phyloP scores from a whole-genome alignment of 2,329 filamentous ascomycete genomes.

The Colletotrichum sidae region DNA sequence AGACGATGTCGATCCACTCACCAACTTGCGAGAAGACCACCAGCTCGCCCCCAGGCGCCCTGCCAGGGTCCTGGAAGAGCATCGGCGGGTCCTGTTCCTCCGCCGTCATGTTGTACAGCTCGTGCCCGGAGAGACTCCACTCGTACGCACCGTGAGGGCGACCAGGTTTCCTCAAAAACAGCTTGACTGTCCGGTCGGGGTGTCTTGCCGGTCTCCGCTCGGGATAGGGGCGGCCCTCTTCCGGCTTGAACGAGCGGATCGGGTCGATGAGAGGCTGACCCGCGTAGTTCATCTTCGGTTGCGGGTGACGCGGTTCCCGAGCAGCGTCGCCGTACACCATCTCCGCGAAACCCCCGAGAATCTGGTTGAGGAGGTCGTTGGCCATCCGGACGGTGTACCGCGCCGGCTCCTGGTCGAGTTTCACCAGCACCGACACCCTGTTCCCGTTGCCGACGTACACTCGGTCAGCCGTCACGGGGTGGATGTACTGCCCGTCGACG shows the following conservation, averaged over 20 bases:
- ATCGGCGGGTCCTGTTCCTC: constrained; percentile 8
- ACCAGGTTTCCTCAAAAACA: constrained; percentile 8
- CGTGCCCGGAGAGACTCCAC: constrained; percentile 8
- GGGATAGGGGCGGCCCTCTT: constrained; percentile 4
- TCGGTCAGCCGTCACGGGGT: constrained; percentile 42
- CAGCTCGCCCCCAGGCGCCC: not conserved
- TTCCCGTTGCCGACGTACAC: constrained; percentile 50
- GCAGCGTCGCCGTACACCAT: not conserved
- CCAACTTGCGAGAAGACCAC: not conserved
- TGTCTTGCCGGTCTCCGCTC: not conserved
- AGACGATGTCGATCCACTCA: constrained; percentile 14
- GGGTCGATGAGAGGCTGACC: not conserved
- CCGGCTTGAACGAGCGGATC: constrained; percentile 7
- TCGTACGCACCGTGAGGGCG: constrained; percentile 17
- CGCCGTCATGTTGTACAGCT: constrained; percentile 11
- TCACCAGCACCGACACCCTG: constrained; percentile 54
- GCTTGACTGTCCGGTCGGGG: not conserved
- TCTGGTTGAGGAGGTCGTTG: constrained; percentile 20
- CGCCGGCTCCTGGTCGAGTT: constrained; percentile 49
- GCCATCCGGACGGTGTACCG: constrained; percentile 51
- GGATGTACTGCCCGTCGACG: constrained; percentile 55
- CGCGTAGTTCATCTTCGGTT: constrained; percentile 15
- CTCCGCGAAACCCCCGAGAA: constrained; percentile 10
- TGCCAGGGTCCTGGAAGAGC: not conserved
- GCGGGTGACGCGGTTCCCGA: rapidly evolving